Evolutionary conservation across 768 basidiomycete genomes (phyloP), one percentile per base, ranked within the genome.

Genomic region (Dendrothele bispora): DNA sequence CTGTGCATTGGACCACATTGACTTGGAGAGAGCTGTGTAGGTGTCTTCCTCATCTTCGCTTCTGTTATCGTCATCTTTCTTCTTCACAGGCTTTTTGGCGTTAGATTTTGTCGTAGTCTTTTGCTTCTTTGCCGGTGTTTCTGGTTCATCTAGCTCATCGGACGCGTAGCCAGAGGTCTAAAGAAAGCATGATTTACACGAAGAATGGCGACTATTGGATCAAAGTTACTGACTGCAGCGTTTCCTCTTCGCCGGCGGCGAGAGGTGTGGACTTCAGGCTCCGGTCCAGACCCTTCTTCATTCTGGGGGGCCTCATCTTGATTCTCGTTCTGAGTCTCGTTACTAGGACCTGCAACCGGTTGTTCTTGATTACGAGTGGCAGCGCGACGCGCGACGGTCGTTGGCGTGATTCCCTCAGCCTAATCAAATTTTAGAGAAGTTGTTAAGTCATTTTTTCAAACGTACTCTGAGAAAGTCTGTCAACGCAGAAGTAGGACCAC

Each of bases 401-500:
- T 72, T 4, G 75, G 61, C 2, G 73, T 78, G 28, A 79, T 79
- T 5, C 77, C 77, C 39, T 70, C 66, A 39, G 68, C 72, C 78
- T 79, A 48, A 51, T 28, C 49, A 37, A 20, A 36, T 3, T 8
- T 20, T 25, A 32, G 5, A n/a, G n/a, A n/a, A n/a, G n/a, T n/a
- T n/a, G n/a, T n/a, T n/a, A n/a, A n/a, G n/a, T n/a, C 25, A 41
- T 22, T 18, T 40, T 36, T 11, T 20, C 4, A n/a, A 21, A 64
- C 71, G 24, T 50, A 88, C 91, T 57, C 79, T 79, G 27, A 93
- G 69, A 55, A 87, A 93, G 53, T 90, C 88, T 28, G 91, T 91
- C 11, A 93, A 67, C 0, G 91, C 91, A 18, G 88, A 91, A 1
- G 86, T 82, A 2, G 91, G 91, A 0, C 91, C 91, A 11, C 86